These are phyloP conservation scores for Arthrobotrys musiformis DNA, from an alignment of 2,329 filamentous ascomycete genomes.

Conservation along the genomic window DNA sequence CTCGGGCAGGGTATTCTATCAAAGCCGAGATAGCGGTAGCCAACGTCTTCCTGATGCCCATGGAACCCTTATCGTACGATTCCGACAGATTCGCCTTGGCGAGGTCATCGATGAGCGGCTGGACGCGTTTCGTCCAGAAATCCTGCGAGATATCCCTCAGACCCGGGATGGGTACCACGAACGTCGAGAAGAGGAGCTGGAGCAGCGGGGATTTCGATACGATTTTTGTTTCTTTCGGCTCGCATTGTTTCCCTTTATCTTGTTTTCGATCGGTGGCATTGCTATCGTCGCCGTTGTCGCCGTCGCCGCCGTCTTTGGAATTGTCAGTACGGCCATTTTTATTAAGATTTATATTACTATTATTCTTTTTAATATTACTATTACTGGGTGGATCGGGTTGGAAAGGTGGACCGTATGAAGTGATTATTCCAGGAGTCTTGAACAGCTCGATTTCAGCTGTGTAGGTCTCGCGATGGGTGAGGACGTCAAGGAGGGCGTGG, in stretches of 20 bases:
- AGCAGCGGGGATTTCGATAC: constrained; percentile 73
- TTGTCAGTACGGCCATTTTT: neutral
- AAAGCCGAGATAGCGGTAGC: constrained; percentile 77
- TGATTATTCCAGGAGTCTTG: constrained; percentile 73
- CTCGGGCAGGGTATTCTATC: constrained; percentile 75
- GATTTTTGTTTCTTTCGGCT: too few relatives aligned
- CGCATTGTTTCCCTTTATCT: too few relatives aligned
- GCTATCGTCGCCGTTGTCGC: constrained; percentile 50
- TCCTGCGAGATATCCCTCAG: constrained; percentile 71
- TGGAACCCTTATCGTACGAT: constrained; percentile 80
- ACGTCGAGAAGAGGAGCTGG: constrained; percentile 74
- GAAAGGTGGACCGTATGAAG: constrained; percentile 77
- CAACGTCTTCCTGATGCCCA: constrained; percentile 79
- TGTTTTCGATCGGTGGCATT: neutral
- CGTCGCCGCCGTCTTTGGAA: constrained; percentile 58
- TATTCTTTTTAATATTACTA: constrained; percentile 27
- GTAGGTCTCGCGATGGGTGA: constrained; percentile 71
- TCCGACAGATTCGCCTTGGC: constrained; percentile 78
- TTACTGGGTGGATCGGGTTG: constrained; percentile 58
- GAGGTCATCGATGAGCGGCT: constrained; percentile 71
- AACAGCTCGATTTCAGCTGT: constrained; percentile 75
- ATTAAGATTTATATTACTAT: neutral
- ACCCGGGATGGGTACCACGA: constrained; percentile 74
- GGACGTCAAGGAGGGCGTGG: constrained; percentile 70
- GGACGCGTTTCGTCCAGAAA: constrained; percentile 74